Evolutionary conservation across 805 yeast genomes (phyloP).

Genomic region (Scheffersomyces coipomensis): DNA sequence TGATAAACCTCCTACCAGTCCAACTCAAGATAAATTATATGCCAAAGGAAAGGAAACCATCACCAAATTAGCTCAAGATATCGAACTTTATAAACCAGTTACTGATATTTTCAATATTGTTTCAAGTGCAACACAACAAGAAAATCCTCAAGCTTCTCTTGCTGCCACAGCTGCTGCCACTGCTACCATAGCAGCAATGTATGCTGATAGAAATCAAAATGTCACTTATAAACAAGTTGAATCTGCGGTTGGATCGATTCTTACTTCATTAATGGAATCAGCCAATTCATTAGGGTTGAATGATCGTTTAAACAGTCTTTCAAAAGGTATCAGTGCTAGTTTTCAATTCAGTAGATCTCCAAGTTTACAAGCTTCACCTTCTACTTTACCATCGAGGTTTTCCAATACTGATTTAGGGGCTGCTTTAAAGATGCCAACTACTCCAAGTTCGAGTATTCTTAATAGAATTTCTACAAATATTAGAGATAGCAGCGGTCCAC

Average conservation of each 20-base stretch:
- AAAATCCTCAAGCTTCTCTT: slow-evolving; percentile 30
- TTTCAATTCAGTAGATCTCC: background rate
- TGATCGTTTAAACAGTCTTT: background rate
- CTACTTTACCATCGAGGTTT: background rate
- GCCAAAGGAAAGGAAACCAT: slow-evolving; percentile 16
- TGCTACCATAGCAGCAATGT: slow-evolving; percentile 37
- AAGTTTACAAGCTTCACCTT: background rate
- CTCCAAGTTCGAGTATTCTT: slow-evolving; percentile 1
- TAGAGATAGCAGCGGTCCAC: background rate
- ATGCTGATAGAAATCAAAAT: slow-evolving; percentile 20
- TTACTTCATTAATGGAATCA: background rate
- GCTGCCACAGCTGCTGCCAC: slow-evolving; percentile 36
- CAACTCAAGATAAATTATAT: slow-evolving; percentile 9
- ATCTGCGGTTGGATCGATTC: background rate
- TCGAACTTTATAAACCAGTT: slow-evolving; percentile 21
- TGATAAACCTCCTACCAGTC: slow-evolving; percentile 2
- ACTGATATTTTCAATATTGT: slow-evolving; percentile 36
- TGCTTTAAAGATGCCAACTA: background rate
- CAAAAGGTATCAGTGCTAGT: background rate
- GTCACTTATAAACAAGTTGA: slow-evolving; percentile 11
- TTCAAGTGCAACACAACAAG: slow-evolving; percentile 29
- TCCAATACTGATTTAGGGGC: background rate
- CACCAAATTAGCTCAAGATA: slow-evolving; percentile 17
- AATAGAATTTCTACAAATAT: slow-evolving; percentile 6
- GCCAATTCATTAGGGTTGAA: background rate